Percentiles rank a stretch among this genome's conserved stretches.
Evolutionary conservation across 768 basidiomycete genomes (phyloP).

Genomic region (Sutorius australiensis): DNA sequence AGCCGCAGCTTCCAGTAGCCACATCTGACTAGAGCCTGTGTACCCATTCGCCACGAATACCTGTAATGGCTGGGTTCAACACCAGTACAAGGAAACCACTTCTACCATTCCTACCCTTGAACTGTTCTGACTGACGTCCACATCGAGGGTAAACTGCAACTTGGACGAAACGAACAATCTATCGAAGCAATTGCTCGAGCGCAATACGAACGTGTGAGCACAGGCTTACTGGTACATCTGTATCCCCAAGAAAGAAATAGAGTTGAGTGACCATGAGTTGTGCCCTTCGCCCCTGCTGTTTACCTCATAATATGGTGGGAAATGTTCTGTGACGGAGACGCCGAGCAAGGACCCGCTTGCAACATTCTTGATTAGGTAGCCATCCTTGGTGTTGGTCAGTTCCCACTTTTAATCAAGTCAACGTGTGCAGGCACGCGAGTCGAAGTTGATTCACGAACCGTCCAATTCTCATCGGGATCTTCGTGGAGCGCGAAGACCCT

Average conservation of each 20-base stretch:
- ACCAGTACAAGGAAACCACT: not conserved
- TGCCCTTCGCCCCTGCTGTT: not conserved
- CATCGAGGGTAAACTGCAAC: not conserved
- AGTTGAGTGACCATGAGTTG: not conserved
- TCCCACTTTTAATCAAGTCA: not conserved
- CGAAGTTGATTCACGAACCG: not conserved
- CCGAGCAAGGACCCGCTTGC: not conserved
- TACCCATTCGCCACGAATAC: not conserved
- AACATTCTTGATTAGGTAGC: not conserved
- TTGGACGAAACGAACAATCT: not conserved
- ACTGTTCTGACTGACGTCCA: not conserved
- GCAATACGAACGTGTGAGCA: not conserved
- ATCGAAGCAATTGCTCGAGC: not conserved
- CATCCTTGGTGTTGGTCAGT: not conserved
- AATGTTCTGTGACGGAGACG: not conserved
- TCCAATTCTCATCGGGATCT: not conserved
- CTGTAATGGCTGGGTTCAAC: not conserved
- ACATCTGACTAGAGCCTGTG: not conserved
- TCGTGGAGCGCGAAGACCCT: not conserved
- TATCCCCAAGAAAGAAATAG: not conserved
- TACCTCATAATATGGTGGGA: not conserved
- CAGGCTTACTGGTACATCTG: not conserved
- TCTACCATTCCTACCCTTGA: not conserved
- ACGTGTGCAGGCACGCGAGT: not conserved
- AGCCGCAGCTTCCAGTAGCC: not conserved